A percentile compares a stretch with the other conserved stretches of the same genome.
Evolutionary conservation across 768 basidiomycete species (phyloP).

Genomic region (Rossbeevera mucosa): DNA sequence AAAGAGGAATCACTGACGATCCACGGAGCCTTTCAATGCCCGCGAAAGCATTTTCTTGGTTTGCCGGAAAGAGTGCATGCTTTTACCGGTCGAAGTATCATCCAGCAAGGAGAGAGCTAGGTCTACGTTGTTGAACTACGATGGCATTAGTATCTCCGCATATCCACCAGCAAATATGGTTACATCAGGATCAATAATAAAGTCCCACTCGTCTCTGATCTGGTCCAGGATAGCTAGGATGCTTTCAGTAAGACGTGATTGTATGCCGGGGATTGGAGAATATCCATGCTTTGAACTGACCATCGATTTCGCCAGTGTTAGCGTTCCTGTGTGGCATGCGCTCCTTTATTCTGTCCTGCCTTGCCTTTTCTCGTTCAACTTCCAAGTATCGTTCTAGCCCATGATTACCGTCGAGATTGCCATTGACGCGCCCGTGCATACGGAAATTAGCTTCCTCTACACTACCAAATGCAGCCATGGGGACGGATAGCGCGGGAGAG

Average conservation of each 20-base stretch:
- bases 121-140: conserved; percentile 89
- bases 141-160: conserved; percentile 7
- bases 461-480: conserved; percentile 66
- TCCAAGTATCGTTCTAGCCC: conserved; percentile 57
- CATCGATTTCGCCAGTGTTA: conserved; percentile 80
- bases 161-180: conserved; percentile 19
- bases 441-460: conserved; percentile 46
- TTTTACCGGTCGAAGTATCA: conserved; percentile 64
- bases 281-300: conserved; percentile 39
- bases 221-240: conserved; percentile 72
- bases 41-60: conserved; percentile 75
- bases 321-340: conserved; percentile 58
- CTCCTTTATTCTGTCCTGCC: conserved; percentile 66
- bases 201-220: conserved; percentile 87
- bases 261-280: background rate
- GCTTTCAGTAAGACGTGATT: conserved; percentile 1
- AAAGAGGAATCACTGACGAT: conserved; percentile 51
- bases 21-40: conserved; percentile 83
- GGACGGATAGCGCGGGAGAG: conserved; percentile 49
- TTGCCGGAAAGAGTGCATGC: conserved; percentile 69
- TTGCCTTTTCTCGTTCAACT: conserved; percentile 56
- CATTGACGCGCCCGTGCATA: conserved; percentile 49
- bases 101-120: conserved; percentile 88
- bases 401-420: conserved; percentile 51
- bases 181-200: conserved; percentile 79